Evolutionary conservation across 768 basidiomycete species (phyloP).

Genomic region (Lactifluus pinguis): DNA sequence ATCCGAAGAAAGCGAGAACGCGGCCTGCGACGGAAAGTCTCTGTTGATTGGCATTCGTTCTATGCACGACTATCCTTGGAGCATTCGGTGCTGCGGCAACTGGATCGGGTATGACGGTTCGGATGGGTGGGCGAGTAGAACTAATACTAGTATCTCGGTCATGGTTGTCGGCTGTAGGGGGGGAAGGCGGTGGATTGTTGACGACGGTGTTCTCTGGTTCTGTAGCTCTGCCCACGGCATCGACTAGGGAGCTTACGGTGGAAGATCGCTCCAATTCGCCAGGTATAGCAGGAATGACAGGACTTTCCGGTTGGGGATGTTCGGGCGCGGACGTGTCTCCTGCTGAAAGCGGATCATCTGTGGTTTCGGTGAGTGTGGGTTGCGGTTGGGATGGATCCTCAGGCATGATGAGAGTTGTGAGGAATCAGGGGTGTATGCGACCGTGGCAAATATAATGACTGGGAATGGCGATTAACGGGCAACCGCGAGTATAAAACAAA

Average conservation of each 20-base stretch:
- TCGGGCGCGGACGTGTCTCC: not conserved
- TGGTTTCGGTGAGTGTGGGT: not conserved
- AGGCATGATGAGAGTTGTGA: constrained; percentile 1
- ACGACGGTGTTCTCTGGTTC: not conserved
- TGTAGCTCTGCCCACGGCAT: not conserved
- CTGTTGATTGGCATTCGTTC: not conserved
- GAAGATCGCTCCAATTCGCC: not conserved
- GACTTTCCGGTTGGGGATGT: not conserved
- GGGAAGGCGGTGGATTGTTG: not conserved
- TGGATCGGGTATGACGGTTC: not conserved
- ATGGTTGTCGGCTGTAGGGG: not conserved
- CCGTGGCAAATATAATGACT: not conserved
- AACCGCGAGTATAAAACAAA: not conserved
- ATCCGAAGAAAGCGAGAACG: constrained; percentile 38
- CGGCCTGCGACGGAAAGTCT: constrained; percentile 13
- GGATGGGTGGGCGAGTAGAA: not conserved
- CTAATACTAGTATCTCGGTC: not conserved
- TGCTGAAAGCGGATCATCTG: not conserved
- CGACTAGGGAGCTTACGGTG: not conserved
- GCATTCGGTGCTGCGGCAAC: not conserved
- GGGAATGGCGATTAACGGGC: not conserved
- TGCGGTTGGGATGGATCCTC: not conserved
- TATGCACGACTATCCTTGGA: not conserved
- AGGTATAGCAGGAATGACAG: not conserved
- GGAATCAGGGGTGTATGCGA: not conserved